A percentile compares a stretch with the other conserved stretches of the same genome.
phyloP scores from a whole-genome alignment of 1,284 basidiomycete species.

The Mycosarcoma mackinlayi region DNA sequence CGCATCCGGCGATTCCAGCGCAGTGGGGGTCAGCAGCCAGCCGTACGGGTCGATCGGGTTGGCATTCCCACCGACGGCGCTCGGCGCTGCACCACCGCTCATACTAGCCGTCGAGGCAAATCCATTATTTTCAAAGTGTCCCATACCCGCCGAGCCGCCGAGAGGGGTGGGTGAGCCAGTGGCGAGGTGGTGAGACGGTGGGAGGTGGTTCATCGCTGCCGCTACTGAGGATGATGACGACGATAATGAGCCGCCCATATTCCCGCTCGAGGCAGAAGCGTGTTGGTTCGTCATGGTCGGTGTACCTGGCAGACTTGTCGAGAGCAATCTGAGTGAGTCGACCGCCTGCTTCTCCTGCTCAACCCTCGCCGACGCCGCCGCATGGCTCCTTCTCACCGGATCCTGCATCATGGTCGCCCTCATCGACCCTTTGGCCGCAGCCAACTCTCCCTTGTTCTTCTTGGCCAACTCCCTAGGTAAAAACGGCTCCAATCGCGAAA shows the following conservation, averaged over 20 bases:
- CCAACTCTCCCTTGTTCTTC: conserved; percentile 34
- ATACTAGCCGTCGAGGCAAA: conserved; percentile 7
- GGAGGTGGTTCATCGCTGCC: conserved; percentile 13
- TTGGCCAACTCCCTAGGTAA: conserved; percentile 34
- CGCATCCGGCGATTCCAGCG: conserved; percentile 33
- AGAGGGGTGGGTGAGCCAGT: conserved; percentile 16
- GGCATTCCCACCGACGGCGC: neutral
- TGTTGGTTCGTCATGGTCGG: conserved; percentile 33
- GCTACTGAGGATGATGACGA: neutral
- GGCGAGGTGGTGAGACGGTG: conserved; percentile 20
- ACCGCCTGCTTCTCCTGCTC: conserved; percentile 45
- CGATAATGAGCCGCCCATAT: neutral
- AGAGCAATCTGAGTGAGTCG: conserved; percentile 41
- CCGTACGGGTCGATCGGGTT: conserved; percentile 52
- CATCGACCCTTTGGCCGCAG: conserved; percentile 46
- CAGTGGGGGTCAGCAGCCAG: conserved; percentile 46
- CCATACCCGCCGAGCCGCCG: conserved; percentile 18
- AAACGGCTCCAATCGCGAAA: conserved; percentile 43
- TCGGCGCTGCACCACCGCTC: conserved; percentile 2
- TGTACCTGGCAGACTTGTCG: conserved; percentile 35
- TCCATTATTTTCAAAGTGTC: conserved; percentile 6
- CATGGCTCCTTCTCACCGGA: conserved; percentile 21
- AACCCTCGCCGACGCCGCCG: conserved; percentile 17
- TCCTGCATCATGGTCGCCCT: conserved; percentile 43
- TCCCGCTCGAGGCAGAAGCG: too few species aligned